Percentiles rank a stretch among this genome's conserved stretches.
phyloP scores from a whole-genome alignment of 495 filamentous ascomycete species.

The Aspergillus coremiiformis region DNA sequence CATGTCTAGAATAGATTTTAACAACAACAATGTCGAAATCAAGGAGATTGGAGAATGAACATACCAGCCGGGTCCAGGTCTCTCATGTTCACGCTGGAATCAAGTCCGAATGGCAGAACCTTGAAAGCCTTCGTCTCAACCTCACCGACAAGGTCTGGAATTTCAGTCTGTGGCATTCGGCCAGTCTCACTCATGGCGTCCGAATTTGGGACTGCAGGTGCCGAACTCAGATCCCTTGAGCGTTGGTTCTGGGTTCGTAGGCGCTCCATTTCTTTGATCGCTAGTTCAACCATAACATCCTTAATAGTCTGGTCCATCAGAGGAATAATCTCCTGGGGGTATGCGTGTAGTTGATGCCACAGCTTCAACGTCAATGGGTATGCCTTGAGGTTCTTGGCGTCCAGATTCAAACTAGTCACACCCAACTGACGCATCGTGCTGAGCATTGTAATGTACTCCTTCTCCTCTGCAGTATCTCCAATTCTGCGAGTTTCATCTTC shows the following conservation, averaged over 20 bases:
- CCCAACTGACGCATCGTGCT: constrained; percentile 85
- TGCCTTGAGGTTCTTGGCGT: constrained; percentile 81
- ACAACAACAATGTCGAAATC: constrained; percentile 3
- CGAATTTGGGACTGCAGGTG: constrained; percentile 66
- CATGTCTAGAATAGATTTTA: constrained; percentile 54
- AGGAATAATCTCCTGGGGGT: constrained; percentile 91
- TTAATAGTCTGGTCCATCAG: constrained; percentile 93
- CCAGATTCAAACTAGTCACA: constrained; percentile 74
- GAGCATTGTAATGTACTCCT: constrained; percentile 78
- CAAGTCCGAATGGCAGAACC: constrained; percentile 84
- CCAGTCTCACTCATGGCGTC: constrained; percentile 49
- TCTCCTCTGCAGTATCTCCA: constrained; percentile 52
- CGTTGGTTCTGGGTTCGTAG: constrained; percentile 52
- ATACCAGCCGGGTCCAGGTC: constrained; percentile 82
- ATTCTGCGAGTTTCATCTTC: constrained; percentile 62
- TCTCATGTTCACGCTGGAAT: constrained; percentile 81
- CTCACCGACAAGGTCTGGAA: constrained; percentile 54
- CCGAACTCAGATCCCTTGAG: constrained; percentile 55
- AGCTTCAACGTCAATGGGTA: constrained; percentile 89
- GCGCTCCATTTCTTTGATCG: constrained; percentile 70
- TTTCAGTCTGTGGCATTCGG: constrained; percentile 30
- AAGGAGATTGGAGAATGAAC: constrained; percentile 4
- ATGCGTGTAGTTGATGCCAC: constrained; percentile 89
- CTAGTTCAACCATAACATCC: constrained; percentile 86
- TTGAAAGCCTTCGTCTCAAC: constrained; percentile 71